Conservation (phyloP, 441 rosid species). For the Breynia disticha region DNA sequence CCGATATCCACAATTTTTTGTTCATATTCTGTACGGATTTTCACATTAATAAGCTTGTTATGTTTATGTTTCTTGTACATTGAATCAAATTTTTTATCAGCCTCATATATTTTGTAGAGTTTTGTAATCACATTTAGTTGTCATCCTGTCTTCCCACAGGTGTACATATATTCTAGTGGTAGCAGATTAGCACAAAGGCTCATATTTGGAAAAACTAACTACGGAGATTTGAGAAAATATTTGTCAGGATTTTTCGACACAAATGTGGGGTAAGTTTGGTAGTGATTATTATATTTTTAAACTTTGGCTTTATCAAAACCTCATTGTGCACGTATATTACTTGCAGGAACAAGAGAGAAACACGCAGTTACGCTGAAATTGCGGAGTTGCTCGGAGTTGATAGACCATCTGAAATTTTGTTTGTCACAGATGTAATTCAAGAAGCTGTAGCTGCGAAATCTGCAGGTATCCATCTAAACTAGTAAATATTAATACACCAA, state of each 20-base stretch:
- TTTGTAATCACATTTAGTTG: no score
- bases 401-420: constrained; percentile 67
- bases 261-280: constrained; percentile 52
- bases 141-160: constrained; percentile 28
- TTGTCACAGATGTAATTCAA: constrained; percentile 74
- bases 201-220: constrained; percentile 64
- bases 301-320: neutral
- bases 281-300: neutral
- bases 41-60: neutral
- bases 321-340: constrained; percentile 5
- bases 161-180: constrained; percentile 91
- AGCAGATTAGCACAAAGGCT: constrained; percentile 94
- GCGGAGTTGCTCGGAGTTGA: constrained; percentile 65
- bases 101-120: no score
- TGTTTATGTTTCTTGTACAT: constrained; percentile 3
- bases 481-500: no score
- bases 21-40: no score
- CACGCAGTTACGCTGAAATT: constrained; percentile 64
- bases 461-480: constrained; percentile 47
- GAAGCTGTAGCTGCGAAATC: constrained; percentile 84
- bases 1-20: no score
- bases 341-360: constrained; percentile 75
- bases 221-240: constrained; percentile 78
- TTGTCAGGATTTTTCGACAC: constrained; percentile 85
- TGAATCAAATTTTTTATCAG: no score